Percentiles rank a stretch among this genome's conserved stretches.
phyloP scores from a whole-genome alignment of 139 green algal species.

The Micromonas commoda region DNA sequence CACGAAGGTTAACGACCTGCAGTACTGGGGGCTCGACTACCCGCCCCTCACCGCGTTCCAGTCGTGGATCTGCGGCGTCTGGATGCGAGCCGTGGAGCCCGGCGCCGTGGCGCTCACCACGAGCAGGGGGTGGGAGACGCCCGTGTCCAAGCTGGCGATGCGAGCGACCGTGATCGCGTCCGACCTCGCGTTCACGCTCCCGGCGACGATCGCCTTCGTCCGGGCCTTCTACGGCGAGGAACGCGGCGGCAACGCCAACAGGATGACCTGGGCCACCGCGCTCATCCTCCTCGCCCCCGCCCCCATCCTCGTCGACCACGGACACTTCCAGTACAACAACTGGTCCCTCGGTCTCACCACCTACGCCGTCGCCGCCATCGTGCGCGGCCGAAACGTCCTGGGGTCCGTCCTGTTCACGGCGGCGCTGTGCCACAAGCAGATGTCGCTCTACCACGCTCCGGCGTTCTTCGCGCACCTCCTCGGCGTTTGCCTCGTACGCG shows the following conservation, averaged over 20 bases:
- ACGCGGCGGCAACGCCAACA: neutral
- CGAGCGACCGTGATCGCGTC: slow-evolving; percentile 69
- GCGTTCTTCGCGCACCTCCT: slow-evolving; percentile 94
- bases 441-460: slow-evolving; percentile 88
- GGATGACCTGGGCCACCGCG: slow-evolving; percentile 34
- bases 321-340: slow-evolving; percentile 95
- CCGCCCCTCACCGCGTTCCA: slow-evolving; percentile 74
- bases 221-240: slow-evolving; percentile 28
- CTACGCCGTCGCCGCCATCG: slow-evolving; percentile 30
- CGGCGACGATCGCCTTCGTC: slow-evolving; percentile 48
- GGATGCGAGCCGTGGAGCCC: neutral
- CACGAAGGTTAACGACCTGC: slow-evolving; percentile 52
- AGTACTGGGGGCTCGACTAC: slow-evolving; percentile 96
- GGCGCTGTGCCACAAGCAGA: slow-evolving; percentile 94
- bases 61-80: neutral
- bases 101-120: neutral
- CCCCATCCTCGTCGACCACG: slow-evolving; percentile 88
- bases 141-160: slow-evolving; percentile 72
- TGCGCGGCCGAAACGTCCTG: slow-evolving; percentile 40
- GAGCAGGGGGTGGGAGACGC: neutral
- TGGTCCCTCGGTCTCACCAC: slow-evolving; percentile 75
- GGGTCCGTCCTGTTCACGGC: slow-evolving; percentile 65
- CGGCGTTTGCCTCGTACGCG: slow-evolving; percentile 60
- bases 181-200: slow-evolving; percentile 78
- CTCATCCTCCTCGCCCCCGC: slow-evolving; percentile 71